Evolutionary conservation across 495 filamentous ascomycete species (phyloP).

Genomic region (Xeromyces bisporus): DNA sequence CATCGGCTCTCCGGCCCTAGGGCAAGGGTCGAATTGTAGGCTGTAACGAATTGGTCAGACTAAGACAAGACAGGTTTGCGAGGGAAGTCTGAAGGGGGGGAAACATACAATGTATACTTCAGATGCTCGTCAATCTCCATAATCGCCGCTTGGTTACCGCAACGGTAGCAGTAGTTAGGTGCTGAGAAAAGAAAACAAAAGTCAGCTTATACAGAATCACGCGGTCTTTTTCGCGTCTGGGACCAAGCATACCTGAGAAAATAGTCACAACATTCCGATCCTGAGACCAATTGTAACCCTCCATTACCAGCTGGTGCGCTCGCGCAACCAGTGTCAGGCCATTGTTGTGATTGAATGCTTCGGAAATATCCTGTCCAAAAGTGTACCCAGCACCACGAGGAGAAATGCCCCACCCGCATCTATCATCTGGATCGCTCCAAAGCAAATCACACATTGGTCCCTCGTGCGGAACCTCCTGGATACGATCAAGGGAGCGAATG

Average conservation of each 20-base stretch:
- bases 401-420: slow-evolving; percentile 97
- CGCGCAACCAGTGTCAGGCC: slow-evolving; percentile 87
- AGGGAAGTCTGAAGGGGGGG: background rate
- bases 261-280: slow-evolving; percentile 97
- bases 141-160: slow-evolving; percentile 96
- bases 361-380: slow-evolving; percentile 97
- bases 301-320: slow-evolving; percentile 95
- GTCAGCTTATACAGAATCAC: slow-evolving; percentile 1
- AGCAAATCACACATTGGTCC: slow-evolving; percentile 97
- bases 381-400: slow-evolving; percentile 96
- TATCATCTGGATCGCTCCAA: slow-evolving; percentile 96
- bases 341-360: slow-evolving; percentile 99
- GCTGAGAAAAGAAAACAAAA: slow-evolving; percentile 34
- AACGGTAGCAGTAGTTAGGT: slow-evolving; percentile 95
- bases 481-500: slow-evolving; percentile 85
- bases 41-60: slow-evolving; percentile 24
- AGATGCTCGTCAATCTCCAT: slow-evolving; percentile 99
- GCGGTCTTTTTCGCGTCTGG: too few relatives aligned
- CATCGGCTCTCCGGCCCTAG: slow-evolving; percentile 94
- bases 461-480: slow-evolving; percentile 97
- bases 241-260: slow-evolving; percentile 59
- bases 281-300: slow-evolving; percentile 96
- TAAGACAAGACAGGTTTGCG: background rate
- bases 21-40: slow-evolving; percentile 98
- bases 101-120: slow-evolving; percentile 98